These are phyloP conservation scores for Mallotus nudiflorus DNA, from an alignment of 345 rosid species.

Conservation along the genomic window DNA sequence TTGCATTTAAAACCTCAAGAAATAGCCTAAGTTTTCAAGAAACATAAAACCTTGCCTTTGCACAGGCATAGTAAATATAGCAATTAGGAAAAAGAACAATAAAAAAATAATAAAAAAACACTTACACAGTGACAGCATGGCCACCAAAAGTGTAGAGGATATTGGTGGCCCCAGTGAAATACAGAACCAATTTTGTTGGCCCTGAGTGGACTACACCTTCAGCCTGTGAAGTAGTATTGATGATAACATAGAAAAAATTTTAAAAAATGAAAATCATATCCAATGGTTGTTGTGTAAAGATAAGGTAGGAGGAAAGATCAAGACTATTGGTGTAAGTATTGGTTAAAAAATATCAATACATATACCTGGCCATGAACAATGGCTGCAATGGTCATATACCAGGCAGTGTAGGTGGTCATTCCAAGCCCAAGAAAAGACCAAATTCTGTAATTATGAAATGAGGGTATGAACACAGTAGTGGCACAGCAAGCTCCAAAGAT, in stretches of 20 bases:
- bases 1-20: neutral
- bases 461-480: slow-evolving; percentile 73
- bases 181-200: slow-evolving; percentile 59
- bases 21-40: too few relatives aligned
- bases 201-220: slow-evolving; percentile 67
- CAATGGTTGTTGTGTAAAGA: neutral
- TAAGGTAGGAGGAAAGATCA: neutral
- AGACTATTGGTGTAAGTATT: neutral
- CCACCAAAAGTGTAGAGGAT: slow-evolving; percentile 89
- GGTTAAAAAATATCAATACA: neutral
- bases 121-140: slow-evolving; percentile 87
- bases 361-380: slow-evolving; percentile 66
- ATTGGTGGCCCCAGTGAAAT: slow-evolving; percentile 90
- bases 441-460: slow-evolving; percentile 79
- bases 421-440: slow-evolving; percentile 88
- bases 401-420: slow-evolving; percentile 91
- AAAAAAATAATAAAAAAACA: slow-evolving; percentile 15
- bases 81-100: neutral
- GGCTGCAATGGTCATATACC: slow-evolving; percentile 72
- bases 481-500: slow-evolving; percentile 93
- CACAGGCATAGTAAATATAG: neutral
- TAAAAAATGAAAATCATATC: slow-evolving; percentile 1
- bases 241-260: too few relatives aligned
- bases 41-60: neutral
- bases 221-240: slow-evolving; percentile 29